These are phyloP conservation scores for Wickerhamiella sergipiensis DNA, from an alignment of 805 yeast genomes.

Conservation along the genomic window DNA sequence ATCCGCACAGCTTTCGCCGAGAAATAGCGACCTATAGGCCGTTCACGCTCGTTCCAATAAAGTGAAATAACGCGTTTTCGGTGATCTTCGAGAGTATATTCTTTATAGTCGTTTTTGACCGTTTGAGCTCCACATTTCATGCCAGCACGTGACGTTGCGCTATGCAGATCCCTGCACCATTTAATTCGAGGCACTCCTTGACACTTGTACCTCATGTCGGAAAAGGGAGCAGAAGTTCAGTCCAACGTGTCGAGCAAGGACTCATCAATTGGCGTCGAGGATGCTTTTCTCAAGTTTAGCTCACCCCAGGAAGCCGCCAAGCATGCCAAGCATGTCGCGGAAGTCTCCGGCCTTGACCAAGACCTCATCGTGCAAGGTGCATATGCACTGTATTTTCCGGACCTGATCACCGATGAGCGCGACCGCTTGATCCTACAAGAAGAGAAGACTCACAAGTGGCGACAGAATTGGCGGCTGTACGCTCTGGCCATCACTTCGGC, in stretches of 20 bases:
- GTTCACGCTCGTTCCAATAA: too few relatives aligned
- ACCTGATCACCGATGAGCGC: not conserved
- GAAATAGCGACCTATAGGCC: too few relatives aligned
- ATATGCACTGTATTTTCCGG: not conserved
- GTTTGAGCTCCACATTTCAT: not conserved
- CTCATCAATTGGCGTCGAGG: not conserved
- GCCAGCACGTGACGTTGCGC: not conserved
- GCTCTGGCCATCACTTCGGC: slow-evolving; percentile 53
- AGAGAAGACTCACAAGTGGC: not conserved
- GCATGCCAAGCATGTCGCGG: not conserved
- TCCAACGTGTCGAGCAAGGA: not conserved
- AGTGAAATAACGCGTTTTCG: too few relatives aligned
- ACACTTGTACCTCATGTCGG: not conserved
- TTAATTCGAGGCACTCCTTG: not conserved
- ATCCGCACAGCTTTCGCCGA: not conserved
- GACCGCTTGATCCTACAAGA: not conserved
- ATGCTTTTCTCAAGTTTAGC: not conserved
- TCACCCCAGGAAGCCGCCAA: not conserved
- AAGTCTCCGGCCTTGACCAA: not conserved
- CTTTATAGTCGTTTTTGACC: not conserved
- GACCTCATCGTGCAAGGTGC: not conserved
- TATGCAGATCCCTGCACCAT: not conserved
- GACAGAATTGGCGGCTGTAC: slow-evolving; percentile 23
- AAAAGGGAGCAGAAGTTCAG: not conserved
- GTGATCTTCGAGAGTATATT: too few relatives aligned